Evolutionary conservation across 176 grass and related monocot species (phyloP).

Genomic region (Leersia perrieri): DNA sequence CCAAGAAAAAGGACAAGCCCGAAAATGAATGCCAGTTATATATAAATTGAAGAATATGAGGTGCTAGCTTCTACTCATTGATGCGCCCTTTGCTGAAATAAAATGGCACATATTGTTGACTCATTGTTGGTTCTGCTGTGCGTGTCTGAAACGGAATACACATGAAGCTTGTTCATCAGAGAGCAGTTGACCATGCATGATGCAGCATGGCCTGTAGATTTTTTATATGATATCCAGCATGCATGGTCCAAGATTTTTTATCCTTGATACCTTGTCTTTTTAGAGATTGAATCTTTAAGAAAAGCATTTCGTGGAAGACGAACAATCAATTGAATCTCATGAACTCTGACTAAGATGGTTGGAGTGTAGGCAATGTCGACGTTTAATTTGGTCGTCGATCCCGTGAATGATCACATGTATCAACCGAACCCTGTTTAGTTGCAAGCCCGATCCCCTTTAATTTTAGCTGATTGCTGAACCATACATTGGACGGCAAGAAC

Average conservation of each 20-base stretch:
- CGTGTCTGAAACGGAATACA: neutral
- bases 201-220: neutral
- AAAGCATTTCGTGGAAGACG: neutral
- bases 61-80: too few relatives aligned
- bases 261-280: neutral
- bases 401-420: neutral
- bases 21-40: too few relatives aligned
- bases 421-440: too few relatives aligned
- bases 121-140: neutral
- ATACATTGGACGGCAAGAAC: neutral
- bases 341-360: neutral
- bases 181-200: neutral
- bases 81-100: too few relatives aligned
- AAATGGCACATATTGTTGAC: neutral
- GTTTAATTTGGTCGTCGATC: neutral
- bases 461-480: too few relatives aligned
- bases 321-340: neutral
- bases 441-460: too few relatives aligned
- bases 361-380: neutral
- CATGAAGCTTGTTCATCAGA: neutral
- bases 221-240: neutral
- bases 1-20: too few relatives aligned
- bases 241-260: neutral
- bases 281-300: neutral
- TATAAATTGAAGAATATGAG: too few relatives aligned